Percentiles rank a stretch among this genome's conserved stretches.
These are phyloP conservation scores for Schoenoplectus tabernaemontani DNA, from an alignment of 202 grass and related monocot species.

Conservation along the genomic window DNA sequence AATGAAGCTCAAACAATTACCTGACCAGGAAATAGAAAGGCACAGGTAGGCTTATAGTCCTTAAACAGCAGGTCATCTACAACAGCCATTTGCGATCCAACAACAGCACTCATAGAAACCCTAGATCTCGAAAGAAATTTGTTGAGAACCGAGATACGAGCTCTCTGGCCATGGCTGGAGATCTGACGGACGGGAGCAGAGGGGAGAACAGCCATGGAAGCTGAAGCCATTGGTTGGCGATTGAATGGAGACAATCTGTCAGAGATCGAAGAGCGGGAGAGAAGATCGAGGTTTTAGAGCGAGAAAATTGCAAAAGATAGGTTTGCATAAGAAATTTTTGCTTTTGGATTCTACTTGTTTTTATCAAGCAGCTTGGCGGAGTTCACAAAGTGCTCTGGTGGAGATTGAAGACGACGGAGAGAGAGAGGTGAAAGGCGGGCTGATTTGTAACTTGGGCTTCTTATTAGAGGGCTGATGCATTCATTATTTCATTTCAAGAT, in stretches of 20 bases:
- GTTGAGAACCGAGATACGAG: constrained; percentile 1
- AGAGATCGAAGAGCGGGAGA: not conserved
- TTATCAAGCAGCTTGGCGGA: constrained; percentile 20
- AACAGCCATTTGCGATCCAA: constrained; percentile 38
- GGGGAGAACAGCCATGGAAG: constrained; percentile 28
- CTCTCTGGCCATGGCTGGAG: constrained; percentile 9
- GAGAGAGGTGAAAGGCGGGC: not conserved
- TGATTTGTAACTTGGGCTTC: not conserved
- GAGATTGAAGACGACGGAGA: not conserved
- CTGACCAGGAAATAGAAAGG: constrained; percentile 94
- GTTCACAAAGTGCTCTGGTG: constrained; percentile 18
- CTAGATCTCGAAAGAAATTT: constrained; percentile 43
- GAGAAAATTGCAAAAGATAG: not conserved
- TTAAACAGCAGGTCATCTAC: constrained; percentile 56
- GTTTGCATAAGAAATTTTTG: not conserved
- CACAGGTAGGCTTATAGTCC: constrained; percentile 65
- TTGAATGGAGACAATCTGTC: not conserved
- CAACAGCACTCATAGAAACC: constrained; percentile 42
- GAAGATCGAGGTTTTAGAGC: not conserved
- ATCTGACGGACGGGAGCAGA: constrained; percentile 20
- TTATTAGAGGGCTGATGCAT: not conserved
- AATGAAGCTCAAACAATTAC: constrained; percentile 29
- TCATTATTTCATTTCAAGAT: not conserved
- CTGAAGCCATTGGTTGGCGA: constrained; percentile 19
- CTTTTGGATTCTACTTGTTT: not conserved